phyloP scores from a whole-genome alignment of 352 stramenopile species.

The Globisporangium abappressorium region DNA sequence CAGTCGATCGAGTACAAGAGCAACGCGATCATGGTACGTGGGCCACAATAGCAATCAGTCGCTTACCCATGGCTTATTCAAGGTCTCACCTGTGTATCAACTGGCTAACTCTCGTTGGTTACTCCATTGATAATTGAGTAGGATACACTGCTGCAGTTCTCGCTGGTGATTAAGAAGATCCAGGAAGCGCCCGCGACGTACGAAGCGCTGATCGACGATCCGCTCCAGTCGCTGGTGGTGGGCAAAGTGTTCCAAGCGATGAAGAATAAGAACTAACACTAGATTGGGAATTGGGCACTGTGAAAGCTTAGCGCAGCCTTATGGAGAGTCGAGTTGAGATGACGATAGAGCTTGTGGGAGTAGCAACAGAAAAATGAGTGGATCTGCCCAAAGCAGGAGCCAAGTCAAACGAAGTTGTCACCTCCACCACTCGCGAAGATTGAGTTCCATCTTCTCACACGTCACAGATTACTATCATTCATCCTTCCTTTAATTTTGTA shows the following conservation, averaged over 20 bases:
- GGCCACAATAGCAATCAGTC: neutral
- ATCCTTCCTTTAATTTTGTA: too few relatives aligned
- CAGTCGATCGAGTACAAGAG: slow-evolving; percentile 51
- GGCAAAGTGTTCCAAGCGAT: slow-evolving; percentile 7
- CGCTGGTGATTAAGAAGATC: slow-evolving; percentile 46
- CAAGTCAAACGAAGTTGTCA: neutral
- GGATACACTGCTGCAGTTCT: slow-evolving; percentile 64
- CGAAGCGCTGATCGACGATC: slow-evolving; percentile 26
- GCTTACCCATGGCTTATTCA: neutral
- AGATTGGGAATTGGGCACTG: neutral
- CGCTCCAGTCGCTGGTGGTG: slow-evolving; percentile 13
- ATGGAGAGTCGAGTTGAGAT: neutral
- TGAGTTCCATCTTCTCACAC: too few relatives aligned
- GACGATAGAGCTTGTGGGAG: too few relatives aligned
- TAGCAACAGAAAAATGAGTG: neutral
- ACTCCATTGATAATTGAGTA: slow-evolving; percentile 13
- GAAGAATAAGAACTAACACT: neutral
- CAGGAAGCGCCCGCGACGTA: slow-evolving; percentile 48
- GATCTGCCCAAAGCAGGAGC: neutral
- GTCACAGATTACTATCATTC: too few relatives aligned
- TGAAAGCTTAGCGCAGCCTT: neutral
- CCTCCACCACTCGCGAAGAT: too few relatives aligned
- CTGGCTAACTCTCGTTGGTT: neutral
- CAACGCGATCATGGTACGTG: slow-evolving; percentile 49
- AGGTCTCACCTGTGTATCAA: neutral